phyloP scores from a whole-genome alignment of 306 rosid genomes.

The Casuarina cunninghamiana region DNA sequence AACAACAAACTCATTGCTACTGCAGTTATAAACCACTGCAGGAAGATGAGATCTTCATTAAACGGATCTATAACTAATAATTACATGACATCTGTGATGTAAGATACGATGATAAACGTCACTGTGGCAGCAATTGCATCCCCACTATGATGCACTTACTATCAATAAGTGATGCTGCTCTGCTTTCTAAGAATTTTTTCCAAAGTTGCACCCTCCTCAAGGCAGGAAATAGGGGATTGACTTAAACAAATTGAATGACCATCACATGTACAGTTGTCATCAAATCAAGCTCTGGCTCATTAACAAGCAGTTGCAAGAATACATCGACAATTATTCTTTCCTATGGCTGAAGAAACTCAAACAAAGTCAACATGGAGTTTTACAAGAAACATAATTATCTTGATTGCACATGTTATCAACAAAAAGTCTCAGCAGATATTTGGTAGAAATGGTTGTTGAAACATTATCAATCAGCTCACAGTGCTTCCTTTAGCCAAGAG shows the following conservation, averaged over 20 bases:
- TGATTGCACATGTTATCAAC: background rate
- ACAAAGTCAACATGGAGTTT: background rate
- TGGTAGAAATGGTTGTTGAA: background rate
- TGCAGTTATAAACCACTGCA: slow-evolving; percentile 10
- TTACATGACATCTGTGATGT: background rate
- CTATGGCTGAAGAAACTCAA: background rate
- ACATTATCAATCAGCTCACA: background rate
- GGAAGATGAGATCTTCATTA: slow-evolving; percentile 15
- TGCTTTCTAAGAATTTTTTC: background rate
- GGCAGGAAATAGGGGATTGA: background rate
- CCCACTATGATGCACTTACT: background rate
- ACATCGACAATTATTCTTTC: background rate
- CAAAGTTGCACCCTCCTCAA: background rate
- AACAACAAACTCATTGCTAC: slow-evolving; percentile 3
- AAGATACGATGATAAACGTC: background rate
- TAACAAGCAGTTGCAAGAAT: background rate
- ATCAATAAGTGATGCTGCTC: background rate
- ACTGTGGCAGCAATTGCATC: background rate
- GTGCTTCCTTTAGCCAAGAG: background rate
- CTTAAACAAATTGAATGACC: background rate
- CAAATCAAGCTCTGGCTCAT: background rate
- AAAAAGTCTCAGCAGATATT: background rate
- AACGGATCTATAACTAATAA: background rate
- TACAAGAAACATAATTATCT: background rate
- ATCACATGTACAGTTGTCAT: background rate